Evolutionary conservation across 1,139 yeast species (phyloP).

Genomic region (Entelexis sorbosivorans): DNA sequence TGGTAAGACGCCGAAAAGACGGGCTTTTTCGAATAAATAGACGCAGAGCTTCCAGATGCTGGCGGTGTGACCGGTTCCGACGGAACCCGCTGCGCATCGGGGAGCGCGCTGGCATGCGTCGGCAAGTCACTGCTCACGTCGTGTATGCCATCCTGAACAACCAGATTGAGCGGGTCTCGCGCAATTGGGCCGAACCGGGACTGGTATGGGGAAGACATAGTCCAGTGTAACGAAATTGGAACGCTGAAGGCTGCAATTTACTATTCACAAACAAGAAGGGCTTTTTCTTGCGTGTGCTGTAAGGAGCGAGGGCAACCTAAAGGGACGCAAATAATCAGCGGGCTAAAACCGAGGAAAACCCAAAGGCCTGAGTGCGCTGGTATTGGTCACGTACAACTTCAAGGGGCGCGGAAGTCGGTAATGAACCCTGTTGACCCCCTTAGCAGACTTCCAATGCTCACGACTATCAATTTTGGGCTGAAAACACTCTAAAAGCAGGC

Average conservation of each 20-base stretch:
- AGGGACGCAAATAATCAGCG: neutral
- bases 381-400: neutral
- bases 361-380: neutral
- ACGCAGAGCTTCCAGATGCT: slow-evolving; percentile 4
- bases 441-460: neutral
- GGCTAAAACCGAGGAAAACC: neutral
- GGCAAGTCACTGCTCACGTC: neutral
- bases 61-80: slow-evolving; percentile 20
- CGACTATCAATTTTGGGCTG: neutral
- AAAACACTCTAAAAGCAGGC: slow-evolving; percentile 1
- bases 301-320: neutral
- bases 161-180: slow-evolving; percentile 4
- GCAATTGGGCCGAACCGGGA: slow-evolving; percentile 5
- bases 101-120: neutral
- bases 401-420: neutral
- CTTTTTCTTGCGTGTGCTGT: neutral
- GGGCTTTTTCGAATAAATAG: slow-evolving; percentile 5
- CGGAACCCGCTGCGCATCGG: neutral
- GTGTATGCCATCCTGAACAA: neutral
- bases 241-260: neutral
- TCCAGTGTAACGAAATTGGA: neutral
- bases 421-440: neutral
- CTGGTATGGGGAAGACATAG: slow-evolving; percentile 6
- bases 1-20: neutral
- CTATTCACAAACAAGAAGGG: neutral